A percentile compares a stretch with the other conserved stretches of the same genome.
These are phyloP conservation scores for Penicillium crustosum DNA, from an alignment of 2,329 filamentous ascomycete species.

Conservation along the genomic window DNA sequence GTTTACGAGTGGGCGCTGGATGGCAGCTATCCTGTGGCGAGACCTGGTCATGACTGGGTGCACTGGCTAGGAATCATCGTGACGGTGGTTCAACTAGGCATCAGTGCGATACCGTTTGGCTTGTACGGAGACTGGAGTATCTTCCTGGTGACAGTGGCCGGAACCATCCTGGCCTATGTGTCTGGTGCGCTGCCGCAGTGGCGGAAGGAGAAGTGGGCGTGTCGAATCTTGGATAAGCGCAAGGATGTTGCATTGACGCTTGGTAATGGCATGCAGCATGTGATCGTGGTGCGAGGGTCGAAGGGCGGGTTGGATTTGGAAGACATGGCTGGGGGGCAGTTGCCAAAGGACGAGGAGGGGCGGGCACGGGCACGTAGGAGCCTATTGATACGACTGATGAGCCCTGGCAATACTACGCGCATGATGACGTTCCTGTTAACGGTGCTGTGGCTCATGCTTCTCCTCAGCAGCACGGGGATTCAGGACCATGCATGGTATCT, in stretches of 20 bases:
- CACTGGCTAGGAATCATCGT: conserved; percentile 27
- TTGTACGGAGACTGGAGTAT: conserved; percentile 41
- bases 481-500: conserved; percentile 45
- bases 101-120: conserved; percentile 38
- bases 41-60: not conserved
- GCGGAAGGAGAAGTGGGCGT: conserved; percentile 47
- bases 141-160: conserved; percentile 42
- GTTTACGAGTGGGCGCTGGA: conserved; percentile 19
- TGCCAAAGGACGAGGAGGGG: not conserved
- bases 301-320: conserved; percentile 44
- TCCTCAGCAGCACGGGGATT: conserved; percentile 43
- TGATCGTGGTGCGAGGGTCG: conserved; percentile 40
- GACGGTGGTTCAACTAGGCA: conserved; percentile 30
- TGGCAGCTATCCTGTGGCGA: not conserved
- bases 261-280: conserved; percentile 46
- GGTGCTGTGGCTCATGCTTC: conserved; percentile 42
- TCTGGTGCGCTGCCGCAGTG: conserved; percentile 45
- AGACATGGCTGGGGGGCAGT: conserved; percentile 38
- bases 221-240: conserved; percentile 31
- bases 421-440: not conserved
- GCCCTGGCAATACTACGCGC: conserved; percentile 6
- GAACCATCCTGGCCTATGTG: conserved; percentile 39
- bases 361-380: not conserved
- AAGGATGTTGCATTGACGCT: conserved; percentile 37
- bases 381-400: not conserved